Evolutionary conservation across 192 early-diverging fungal species (phyloP), one percentile per base, ranked within the genome.

Genomic region (Backusella mclennaniae): DNA sequence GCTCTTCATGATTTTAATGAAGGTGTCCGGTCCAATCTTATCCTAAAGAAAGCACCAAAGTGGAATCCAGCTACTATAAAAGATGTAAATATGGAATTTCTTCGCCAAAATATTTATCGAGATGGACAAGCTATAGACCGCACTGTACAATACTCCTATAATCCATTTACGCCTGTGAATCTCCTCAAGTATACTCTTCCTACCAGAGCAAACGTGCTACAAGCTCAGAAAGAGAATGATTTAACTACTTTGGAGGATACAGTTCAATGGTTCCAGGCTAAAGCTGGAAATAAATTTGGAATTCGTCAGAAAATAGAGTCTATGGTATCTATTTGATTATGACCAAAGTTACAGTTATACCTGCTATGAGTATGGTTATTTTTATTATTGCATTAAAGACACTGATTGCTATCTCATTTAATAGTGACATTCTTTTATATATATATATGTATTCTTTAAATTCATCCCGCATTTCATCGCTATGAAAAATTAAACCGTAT

Each of bases 1-100:
- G 35, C 33, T 19, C 87, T 85, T 5, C 90, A 88, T 67, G 97
- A 99, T 80, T 96, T 99, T 81, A 78, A 84, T 49, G 95, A 96
- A 87, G 97, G 98, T 11, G 95, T 98, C 0, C 92, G 83, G 9
- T 90, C 94, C 17, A 82, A 87, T 42, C 83, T 99, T 75, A 83
- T 97, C 42, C 84, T 90, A 75, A 96, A 94, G 76, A 35, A n/a
- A 3, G 6, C 39, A 35, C 91, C 96, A 9, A 68, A 87, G 69
- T 99, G 96, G 96, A 79, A 90, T 3, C 95, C 95, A 0, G 35
- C 88, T 1, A 86, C 84, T 3, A 38, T 94, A 11, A 82, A 79
- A 2, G 85, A 85, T 0, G 84, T 92, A 3, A 74, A 86, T 15
- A 67, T 44, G 75, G 9, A 74, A 77, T 82, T 41, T 79, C 82